Conservation (phyloP, 2,329 filamentous ascomycete species). For the Metarhizium brunneum region DNA sequence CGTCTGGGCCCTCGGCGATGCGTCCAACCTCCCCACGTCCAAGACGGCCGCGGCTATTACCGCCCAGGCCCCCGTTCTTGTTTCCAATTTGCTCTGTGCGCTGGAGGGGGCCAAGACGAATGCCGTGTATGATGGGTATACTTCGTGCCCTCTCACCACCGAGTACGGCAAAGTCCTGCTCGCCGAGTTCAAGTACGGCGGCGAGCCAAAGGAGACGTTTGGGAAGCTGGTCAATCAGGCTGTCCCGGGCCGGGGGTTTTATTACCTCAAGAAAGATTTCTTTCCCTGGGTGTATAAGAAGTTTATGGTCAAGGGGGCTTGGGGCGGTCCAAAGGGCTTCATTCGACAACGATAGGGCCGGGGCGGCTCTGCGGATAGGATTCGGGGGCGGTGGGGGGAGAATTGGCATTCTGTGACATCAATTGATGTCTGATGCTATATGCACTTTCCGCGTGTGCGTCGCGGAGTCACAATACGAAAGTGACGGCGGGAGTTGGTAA, state of each 20-base stretch:
- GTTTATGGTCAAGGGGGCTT: conserved; percentile 51
- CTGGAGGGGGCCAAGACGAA: conserved; percentile 36
- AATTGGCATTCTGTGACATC: too few species aligned
- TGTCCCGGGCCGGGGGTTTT: conserved; percentile 46
- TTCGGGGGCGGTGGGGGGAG: too few species aligned
- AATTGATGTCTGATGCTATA: too few species aligned
- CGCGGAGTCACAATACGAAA: too few species aligned
- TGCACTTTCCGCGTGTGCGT: too few species aligned
- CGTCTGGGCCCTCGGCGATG: conserved; percentile 50
- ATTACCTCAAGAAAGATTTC: conserved; percentile 56
- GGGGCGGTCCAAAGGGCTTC: conserved; percentile 52
- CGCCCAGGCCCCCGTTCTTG: conserved; percentile 39
- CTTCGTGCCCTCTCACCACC: conserved; percentile 43
- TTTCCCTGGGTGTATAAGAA: conserved; percentile 58
- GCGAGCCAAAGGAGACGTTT: conserved; percentile 55
- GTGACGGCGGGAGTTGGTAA: too few species aligned
- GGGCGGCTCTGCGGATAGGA: too few species aligned
- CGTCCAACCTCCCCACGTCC: conserved; percentile 47
- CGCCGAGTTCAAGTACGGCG: conserved; percentile 57
- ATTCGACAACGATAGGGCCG: neutral
- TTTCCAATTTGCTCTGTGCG: conserved; percentile 34
- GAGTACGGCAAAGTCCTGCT: conserved; percentile 55
- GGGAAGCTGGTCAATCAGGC: conserved; percentile 43
- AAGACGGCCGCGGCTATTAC: conserved; percentile 47
- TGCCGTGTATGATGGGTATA: conserved; percentile 43